Evolutionary conservation across 371 early-diverging fungal genomes (phyloP).

Genomic region (Basidiobolus meristosporus): DNA sequence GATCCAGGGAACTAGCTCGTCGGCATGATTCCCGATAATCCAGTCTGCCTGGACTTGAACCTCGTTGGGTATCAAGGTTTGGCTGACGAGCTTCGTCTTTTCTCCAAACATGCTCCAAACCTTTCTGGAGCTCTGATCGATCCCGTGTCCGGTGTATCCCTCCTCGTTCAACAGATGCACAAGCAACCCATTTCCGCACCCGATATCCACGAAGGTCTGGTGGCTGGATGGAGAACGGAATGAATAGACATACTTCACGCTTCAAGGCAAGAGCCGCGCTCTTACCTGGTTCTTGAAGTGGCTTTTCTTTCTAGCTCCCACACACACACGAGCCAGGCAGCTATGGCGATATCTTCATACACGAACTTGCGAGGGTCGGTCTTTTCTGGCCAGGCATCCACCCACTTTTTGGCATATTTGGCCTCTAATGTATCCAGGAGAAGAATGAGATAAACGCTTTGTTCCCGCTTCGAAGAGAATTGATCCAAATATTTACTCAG

Average conservation of each 20-base stretch:
- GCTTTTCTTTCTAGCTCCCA: constrained; percentile 32
- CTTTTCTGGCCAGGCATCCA: constrained; percentile 1
- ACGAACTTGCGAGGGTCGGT: constrained; percentile 73
- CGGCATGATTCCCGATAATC: constrained; percentile 84
- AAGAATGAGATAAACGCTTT: no score
- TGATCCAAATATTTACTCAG: no score
- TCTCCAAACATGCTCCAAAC: constrained; percentile 39
- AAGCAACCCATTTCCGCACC: constrained; percentile 83
- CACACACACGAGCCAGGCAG: constrained; percentile 54
- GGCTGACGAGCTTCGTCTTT: constrained; percentile 7
- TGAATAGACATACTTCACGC: neutral
- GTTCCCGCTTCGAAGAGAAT: no score
- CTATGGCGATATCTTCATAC: constrained; percentile 72
- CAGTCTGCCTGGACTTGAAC: constrained; percentile 30
- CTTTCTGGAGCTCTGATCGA: constrained; percentile 58
- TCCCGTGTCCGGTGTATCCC: constrained; percentile 57
- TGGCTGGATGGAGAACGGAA: constrained; percentile 2
- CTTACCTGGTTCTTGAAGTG: neutral
- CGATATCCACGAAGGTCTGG: constrained; percentile 65
- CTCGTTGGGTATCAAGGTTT: neutral
- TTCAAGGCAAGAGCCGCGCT: neutral
- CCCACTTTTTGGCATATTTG: constrained; percentile 23
- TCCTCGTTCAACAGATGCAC: constrained; percentile 58
- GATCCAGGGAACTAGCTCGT: constrained; percentile 79
- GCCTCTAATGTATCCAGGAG: no score